These are phyloP conservation scores for Pyricularia sp. DNA, from an alignment of 2,329 filamentous ascomycete genomes.

Conservation along the genomic window DNA sequence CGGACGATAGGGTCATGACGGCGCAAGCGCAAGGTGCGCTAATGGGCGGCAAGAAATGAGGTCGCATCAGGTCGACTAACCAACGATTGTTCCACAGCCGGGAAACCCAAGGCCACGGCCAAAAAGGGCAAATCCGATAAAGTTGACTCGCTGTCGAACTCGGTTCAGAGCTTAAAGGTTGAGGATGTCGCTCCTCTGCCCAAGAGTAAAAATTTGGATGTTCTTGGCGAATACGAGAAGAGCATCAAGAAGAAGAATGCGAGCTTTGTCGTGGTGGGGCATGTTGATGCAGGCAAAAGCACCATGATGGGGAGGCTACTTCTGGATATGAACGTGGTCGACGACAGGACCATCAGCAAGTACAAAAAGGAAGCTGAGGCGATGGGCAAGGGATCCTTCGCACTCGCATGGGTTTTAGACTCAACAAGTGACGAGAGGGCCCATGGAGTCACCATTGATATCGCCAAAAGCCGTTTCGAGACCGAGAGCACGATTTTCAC, in stretches of 20 bases:
- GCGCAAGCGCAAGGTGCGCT: slow-evolving; percentile 86
- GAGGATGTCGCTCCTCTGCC: slow-evolving; percentile 42
- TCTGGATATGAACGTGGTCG: slow-evolving; percentile 79
- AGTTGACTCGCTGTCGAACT: slow-evolving; percentile 24
- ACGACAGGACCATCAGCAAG: slow-evolving; percentile 80
- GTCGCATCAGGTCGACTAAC: slow-evolving; percentile 30
- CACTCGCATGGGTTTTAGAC: slow-evolving; percentile 93
- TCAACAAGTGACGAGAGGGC: slow-evolving; percentile 82
- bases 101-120: slow-evolving; percentile 31
- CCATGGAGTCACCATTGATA: slow-evolving; percentile 91
- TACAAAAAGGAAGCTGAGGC: slow-evolving; percentile 82
- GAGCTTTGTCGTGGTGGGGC: slow-evolving; percentile 90
- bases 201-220: slow-evolving; percentile 74
- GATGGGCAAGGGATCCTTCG: slow-evolving; percentile 91
- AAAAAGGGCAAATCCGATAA: slow-evolving; percentile 22
- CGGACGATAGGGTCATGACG: slow-evolving; percentile 79
- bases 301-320: slow-evolving; percentile 94
- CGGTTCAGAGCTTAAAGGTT: slow-evolving; percentile 28
- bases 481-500: slow-evolving; percentile 83
- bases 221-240: slow-evolving; percentile 71
- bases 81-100: slow-evolving; percentile 30
- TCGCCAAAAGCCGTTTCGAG: slow-evolving; percentile 90
- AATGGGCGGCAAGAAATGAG: slow-evolving; percentile 37
- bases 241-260: slow-evolving; percentile 68
- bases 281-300: slow-evolving; percentile 96